Percentiles rank a stretch among this genome's conserved stretches.
Conservation (phyloP, 2,329 filamentous ascomycete genomes). For the Knoxdaviesia capensis region DNA sequence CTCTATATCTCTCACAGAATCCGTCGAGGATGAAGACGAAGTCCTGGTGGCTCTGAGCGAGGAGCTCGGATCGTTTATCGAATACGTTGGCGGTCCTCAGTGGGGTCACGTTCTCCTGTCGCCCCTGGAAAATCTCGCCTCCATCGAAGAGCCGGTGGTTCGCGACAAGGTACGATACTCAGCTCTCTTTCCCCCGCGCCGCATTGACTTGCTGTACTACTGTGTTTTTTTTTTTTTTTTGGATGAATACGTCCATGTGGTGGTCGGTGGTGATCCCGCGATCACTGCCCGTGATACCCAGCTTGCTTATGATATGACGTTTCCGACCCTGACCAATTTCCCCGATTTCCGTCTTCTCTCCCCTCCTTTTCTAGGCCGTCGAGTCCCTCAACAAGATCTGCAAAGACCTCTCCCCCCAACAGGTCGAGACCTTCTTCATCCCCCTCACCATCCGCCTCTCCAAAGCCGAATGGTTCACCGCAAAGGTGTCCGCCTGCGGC, state of each 20-base stretch:
- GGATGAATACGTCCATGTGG: no score
- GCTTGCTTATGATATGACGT: not conserved
- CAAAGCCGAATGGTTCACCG: conserved; percentile 99
- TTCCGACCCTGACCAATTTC: not conserved
- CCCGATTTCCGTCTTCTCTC: no score
- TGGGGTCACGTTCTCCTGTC: conserved; percentile 92
- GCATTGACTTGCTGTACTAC: no score
- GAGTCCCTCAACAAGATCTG: conserved; percentile 99
- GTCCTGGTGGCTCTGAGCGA: conserved; percentile 93
- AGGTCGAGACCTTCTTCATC: conserved; percentile 95
- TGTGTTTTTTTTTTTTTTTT: no score
- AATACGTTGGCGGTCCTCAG: conserved; percentile 89
- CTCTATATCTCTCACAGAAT: conserved; percentile 40
- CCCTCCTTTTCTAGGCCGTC: conserved; percentile 46
- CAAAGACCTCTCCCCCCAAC: conserved; percentile 69
- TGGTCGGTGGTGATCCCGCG: not conserved
- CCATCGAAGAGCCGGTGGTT: conserved; percentile 94
- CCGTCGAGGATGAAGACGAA: conserved; percentile 96
- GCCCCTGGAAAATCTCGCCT: conserved; percentile 90
- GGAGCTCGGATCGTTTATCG: conserved; percentile 88
- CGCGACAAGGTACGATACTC: conserved; percentile 64
- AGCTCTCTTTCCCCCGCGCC: not conserved
- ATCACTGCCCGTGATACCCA: conserved; percentile 4
- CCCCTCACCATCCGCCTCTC: conserved; percentile 87
- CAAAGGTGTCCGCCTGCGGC: conserved; percentile 93